Percentiles rank a stretch among this genome's conserved stretches.
phyloP scores from a whole-genome alignment of 495 filamentous ascomycete genomes.

The Viridothelium virens region DNA sequence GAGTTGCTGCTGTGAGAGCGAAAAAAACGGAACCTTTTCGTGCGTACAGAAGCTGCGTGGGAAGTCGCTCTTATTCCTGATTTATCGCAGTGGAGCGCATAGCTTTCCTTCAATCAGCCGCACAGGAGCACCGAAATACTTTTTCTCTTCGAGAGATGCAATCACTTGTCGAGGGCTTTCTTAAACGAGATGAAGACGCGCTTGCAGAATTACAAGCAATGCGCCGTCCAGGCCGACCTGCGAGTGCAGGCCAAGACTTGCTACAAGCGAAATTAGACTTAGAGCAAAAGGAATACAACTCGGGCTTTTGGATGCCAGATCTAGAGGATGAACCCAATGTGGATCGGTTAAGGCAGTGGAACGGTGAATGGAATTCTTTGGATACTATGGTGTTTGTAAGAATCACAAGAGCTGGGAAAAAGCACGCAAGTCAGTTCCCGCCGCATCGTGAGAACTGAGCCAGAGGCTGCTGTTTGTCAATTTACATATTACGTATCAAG shows the following conservation, averaged over 20 bases:
- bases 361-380: constrained; percentile 53
- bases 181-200: constrained; percentile 72
- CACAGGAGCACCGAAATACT: constrained; percentile 47
- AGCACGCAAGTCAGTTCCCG: constrained; percentile 32
- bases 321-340: constrained; percentile 49
- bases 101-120: constrained; percentile 59
- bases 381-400: constrained; percentile 49
- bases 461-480: background rate
- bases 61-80: background rate
- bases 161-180: constrained; percentile 55
- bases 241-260: constrained; percentile 67
- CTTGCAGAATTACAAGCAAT: constrained; percentile 63
- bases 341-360: constrained; percentile 49
- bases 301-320: constrained; percentile 73
- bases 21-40: constrained; percentile 55
- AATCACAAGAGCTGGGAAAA: constrained; percentile 27
- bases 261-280: constrained; percentile 59
- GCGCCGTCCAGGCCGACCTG: constrained; percentile 72
- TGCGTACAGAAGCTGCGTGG: background rate
- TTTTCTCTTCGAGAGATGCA: constrained; percentile 53
- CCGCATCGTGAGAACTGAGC: constrained; percentile 23
- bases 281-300: constrained; percentile 73
- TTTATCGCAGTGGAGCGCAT: constrained; percentile 55
- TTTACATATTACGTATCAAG: background rate
- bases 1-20: constrained; percentile 51